phyloP scores from a whole-genome alignment of 2,329 filamentous ascomycete species.

The Pseudocercospora cruenta region DNA sequence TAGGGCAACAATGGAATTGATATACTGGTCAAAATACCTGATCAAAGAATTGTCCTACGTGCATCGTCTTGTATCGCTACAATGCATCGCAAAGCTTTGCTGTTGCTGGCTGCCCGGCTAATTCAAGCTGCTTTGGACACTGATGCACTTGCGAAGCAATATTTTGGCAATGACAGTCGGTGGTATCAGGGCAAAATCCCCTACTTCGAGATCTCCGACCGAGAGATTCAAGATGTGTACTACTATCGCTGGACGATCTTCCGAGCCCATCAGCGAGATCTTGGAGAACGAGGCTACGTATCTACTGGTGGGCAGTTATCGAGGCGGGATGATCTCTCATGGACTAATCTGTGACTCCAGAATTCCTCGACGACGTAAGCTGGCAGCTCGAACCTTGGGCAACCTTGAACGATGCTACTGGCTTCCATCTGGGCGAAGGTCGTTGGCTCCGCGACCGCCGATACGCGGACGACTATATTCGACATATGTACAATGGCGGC shows the following conservation, averaged over 20 bases:
- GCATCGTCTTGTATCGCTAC: neutral
- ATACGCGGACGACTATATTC: slow-evolving; percentile 50
- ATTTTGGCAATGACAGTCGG: slow-evolving; percentile 47
- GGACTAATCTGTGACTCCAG: slow-evolving; percentile 21
- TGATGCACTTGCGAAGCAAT: slow-evolving; percentile 35
- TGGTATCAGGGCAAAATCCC: slow-evolving; percentile 47
- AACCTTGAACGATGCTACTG: slow-evolving; percentile 50
- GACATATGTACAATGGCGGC: slow-evolving; percentile 47
- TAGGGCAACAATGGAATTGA: neutral
- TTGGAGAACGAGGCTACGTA: slow-evolving; percentile 49
- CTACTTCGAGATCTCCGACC: slow-evolving; percentile 46
- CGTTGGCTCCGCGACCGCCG: slow-evolving; percentile 51
- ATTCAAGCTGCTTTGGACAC: slow-evolving; percentile 33
- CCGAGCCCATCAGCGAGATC: slow-evolving; percentile 49
- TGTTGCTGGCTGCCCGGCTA: neutral
- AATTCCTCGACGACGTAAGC: slow-evolving; percentile 50
- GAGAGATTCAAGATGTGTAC: slow-evolving; percentile 47
- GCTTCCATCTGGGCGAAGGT: slow-evolving; percentile 50
- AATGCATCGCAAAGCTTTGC: neutral
- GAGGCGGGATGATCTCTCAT: no score
- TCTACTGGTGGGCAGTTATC: slow-evolving; percentile 39
- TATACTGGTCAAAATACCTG: neutral
- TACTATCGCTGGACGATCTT: slow-evolving; percentile 53
- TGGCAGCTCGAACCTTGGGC: slow-evolving; percentile 50
- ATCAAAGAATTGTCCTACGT: neutral